Base-by-base conservation (phyloP, 345 rosid species). In the Linum trigynum region DNA sequence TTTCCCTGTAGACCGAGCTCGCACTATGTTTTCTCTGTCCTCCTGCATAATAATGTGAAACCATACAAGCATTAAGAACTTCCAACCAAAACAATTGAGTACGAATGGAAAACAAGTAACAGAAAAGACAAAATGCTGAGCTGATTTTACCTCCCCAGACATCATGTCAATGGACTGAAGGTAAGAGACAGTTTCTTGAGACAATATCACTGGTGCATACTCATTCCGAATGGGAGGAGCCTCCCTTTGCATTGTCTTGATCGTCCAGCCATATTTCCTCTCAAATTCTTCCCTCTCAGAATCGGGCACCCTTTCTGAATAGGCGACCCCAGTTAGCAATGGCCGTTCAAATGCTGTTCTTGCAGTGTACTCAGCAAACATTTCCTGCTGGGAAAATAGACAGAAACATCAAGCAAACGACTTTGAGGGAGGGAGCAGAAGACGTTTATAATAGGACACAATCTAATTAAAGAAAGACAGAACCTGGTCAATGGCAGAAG, bases 401-500 rank as follows among this genome's bases (percentile, higher is more conserved):
- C 14, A 6, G 14, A 48, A 48, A 9, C 32, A 23, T 23, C 32
- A 23, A 23, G 32, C 32, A 23, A 23, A 23, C 32, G 32, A 0
- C 32, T 23, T 23, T 23, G 32, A 23, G 32, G 32, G 32, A 23
- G 32, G 32, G 32, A 23, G 32, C 32, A 23, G 32, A 23, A 23
- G 32, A 23, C 32, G 32, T 23, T 23, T 23, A 23, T 23, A 23
- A 23, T 23, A 23, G 32, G 32, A 23, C 32, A 23, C 32, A 23
- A 23, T 23, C 32, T 23, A 23, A 23, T 23, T 23, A 23, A 62
- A n/a, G 58, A 55, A 66, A 60, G 17, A 38, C 17, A 38, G 68
- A 77, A 92, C 98, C 98, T 92, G 97, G 82, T 92, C 97, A 53
- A 92, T 90, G 15, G 98, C 96, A 71, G 98, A 90, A 55, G 98